phyloP scores from a whole-genome alignment of 805 yeast species.

The Pichia cephalocereana region DNA sequence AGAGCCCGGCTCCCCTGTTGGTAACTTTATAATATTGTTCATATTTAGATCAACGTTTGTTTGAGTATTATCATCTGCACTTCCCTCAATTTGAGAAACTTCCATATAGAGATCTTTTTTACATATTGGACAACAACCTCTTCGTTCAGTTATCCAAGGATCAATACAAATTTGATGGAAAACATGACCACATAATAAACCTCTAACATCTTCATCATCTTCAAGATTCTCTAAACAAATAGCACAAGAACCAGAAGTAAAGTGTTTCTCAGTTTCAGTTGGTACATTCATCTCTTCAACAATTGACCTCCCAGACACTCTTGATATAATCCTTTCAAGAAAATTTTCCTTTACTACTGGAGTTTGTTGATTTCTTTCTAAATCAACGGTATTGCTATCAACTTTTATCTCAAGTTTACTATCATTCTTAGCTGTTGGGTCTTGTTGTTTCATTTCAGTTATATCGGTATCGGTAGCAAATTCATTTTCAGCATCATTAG shows the following conservation, averaged over 20 bases:
- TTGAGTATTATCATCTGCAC: too few relatives aligned
- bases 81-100: conserved; percentile 10
- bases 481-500: conserved; percentile 15
- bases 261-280: conserved; percentile 27
- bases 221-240: conserved; percentile 65
- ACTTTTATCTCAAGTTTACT: not conserved
- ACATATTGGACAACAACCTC: conserved; percentile 81
- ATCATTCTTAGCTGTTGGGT: not conserved
- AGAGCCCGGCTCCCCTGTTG: conserved; percentile 11
- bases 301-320: not conserved
- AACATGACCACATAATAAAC: conserved; percentile 73
- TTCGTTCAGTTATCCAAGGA: conserved; percentile 69
- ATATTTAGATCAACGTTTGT: not conserved
- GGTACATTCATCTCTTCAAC: not conserved
- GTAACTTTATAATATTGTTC: conserved; percentile 1
- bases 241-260: conserved; percentile 65
- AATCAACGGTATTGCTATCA: not conserved
- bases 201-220: conserved; percentile 56
- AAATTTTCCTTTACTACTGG: not conserved
- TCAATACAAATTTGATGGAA: conserved; percentile 73
- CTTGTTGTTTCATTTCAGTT: not conserved
- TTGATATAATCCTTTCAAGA: not conserved
- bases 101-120: conserved; percentile 41
- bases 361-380: not conserved
- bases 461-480: too few relatives aligned